These are phyloP conservation scores for Santalum album DNA, from an alignment of 164 flowering plant species.

Conservation along the genomic window DNA sequence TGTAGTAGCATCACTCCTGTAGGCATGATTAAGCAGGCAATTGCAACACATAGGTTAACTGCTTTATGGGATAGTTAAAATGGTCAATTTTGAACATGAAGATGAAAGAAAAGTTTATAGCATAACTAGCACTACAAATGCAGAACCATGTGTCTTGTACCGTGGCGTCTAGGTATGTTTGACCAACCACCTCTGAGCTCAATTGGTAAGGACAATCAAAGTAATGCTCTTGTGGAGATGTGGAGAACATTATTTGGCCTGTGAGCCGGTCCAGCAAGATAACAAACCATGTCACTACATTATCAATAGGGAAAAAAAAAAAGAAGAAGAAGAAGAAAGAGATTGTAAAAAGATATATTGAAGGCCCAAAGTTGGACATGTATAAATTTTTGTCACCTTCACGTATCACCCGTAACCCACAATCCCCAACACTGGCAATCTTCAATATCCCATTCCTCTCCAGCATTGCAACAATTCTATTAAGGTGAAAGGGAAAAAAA, in stretches of 20 bases:
- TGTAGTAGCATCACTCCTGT: too few species aligned
- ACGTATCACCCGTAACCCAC: constrained; percentile 66
- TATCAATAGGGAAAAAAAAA: too few species aligned
- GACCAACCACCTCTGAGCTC: constrained; percentile 72
- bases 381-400: constrained; percentile 31
- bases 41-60: too few species aligned
- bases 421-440: constrained; percentile 90
- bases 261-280: constrained; percentile 10
- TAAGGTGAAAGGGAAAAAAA: too few species aligned
- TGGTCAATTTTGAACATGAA: background rate
- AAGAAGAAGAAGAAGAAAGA: background rate
- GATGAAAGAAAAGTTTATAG: background rate
- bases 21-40: too few species aligned
- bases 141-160: constrained; percentile 26
- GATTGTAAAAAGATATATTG: too few species aligned
- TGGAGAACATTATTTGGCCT: constrained; percentile 58
- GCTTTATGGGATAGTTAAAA: too few species aligned
- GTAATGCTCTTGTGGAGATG: constrained; percentile 88
- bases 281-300: background rate
- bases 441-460: constrained; percentile 62
- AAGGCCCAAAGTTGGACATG: background rate
- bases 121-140: background rate
- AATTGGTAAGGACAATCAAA: constrained; percentile 95
- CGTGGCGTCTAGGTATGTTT: constrained; percentile 81
- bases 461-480: constrained; percentile 80